Base-by-base conservation (phyloP, 352 stramenopile species). In the Vaucheria bursata region DNA sequence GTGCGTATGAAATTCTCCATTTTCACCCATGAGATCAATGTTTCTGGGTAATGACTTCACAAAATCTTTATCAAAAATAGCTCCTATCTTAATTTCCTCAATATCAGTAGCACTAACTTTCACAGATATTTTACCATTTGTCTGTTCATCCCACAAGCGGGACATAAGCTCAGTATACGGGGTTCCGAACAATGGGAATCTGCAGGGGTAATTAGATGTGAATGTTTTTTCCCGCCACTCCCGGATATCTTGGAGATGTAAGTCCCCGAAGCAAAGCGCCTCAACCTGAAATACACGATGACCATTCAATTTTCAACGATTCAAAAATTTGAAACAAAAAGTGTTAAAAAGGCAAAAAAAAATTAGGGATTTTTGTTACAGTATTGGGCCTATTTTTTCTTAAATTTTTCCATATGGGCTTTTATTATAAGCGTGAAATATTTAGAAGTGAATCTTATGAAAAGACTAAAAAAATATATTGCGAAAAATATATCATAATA, bases 1-100 rank as follows among this genome's bases (percentile, higher is more conserved):
- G 52, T 82, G 77, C 12, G 77, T 80, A 37, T 82, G 77, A 34
- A 82, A 82, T 72, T 82, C 77, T 45, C 77, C 77, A 25, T 82
- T 76, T 50, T 82, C 77, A 5, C 77, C 77, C 77, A 82, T 82
- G 7, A 33, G 32, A 50, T 82, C 77, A 45, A 82, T 67, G n/a
- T 59, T 64, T 12, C 18, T 64, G 5, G 67, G n/a, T 64, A 82
- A 59, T 45, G 18, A 36, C 12, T 78, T 52, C 71, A 82, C 77
- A 12, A 82, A 79, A 32, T 45, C 77, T 40, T 50, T 34, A 71
- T 75, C 64, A 75, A 50, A 82, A 0, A 73, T n/a, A 4, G 75
- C 33, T 12, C 77, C 77, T 65, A 81, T 59, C n/a, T n/a, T 32
- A n/a, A 82, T n/a, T 18, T 65, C 67, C 18, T 29, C 66, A 36